Evolutionary conservation across 2,329 filamentous ascomycete species (phyloP).

Genomic region (Aspergillus sp.): DNA sequence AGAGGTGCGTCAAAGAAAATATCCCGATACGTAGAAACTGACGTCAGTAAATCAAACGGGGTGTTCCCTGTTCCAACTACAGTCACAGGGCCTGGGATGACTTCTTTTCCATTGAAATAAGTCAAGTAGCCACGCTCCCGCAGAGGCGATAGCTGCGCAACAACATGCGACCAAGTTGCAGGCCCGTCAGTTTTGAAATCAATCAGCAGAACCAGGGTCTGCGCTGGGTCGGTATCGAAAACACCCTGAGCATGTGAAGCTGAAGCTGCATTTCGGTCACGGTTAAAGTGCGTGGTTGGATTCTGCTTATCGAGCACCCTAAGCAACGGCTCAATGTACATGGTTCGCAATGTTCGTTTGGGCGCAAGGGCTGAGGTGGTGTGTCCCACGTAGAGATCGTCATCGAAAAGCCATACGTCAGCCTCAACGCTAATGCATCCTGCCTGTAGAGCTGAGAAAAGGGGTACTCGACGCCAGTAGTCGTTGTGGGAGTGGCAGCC

Average conservation of each 20-base stretch:
- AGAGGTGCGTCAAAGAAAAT: slow-evolving; percentile 55
- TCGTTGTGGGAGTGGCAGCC: slow-evolving; percentile 57
- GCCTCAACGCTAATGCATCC: slow-evolving; percentile 55
- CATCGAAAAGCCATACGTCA: slow-evolving; percentile 51
- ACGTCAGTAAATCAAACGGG: slow-evolving; percentile 43
- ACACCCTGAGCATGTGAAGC: slow-evolving; percentile 40
- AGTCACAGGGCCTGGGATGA: slow-evolving; percentile 44
- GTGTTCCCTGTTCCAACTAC: slow-evolving; percentile 52
- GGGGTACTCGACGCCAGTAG: slow-evolving; percentile 52
- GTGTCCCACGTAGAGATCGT: slow-evolving; percentile 55
- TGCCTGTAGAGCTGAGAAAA: slow-evolving; percentile 51
- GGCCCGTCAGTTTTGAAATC: slow-evolving; percentile 45
- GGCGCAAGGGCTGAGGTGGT: slow-evolving; percentile 42
- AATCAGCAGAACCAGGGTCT: slow-evolving; percentile 49
- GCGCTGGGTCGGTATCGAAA: slow-evolving; percentile 46
- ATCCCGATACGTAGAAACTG: slow-evolving; percentile 47
- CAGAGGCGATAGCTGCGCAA: slow-evolving; percentile 42
- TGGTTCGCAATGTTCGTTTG: slow-evolving; percentile 44
- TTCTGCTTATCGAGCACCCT: slow-evolving; percentile 49
- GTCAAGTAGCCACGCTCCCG: slow-evolving; percentile 47
- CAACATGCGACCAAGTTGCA: slow-evolving; percentile 32
- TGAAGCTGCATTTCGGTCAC: slow-evolving; percentile 1
- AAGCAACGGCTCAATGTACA: slow-evolving; percentile 52
- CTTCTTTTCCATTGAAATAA: slow-evolving; percentile 43
- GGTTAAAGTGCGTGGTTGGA: slow-evolving; percentile 32